Conservation (phyloP, 202 grass and related monocot species). For the Elaeis oleifera region DNA sequence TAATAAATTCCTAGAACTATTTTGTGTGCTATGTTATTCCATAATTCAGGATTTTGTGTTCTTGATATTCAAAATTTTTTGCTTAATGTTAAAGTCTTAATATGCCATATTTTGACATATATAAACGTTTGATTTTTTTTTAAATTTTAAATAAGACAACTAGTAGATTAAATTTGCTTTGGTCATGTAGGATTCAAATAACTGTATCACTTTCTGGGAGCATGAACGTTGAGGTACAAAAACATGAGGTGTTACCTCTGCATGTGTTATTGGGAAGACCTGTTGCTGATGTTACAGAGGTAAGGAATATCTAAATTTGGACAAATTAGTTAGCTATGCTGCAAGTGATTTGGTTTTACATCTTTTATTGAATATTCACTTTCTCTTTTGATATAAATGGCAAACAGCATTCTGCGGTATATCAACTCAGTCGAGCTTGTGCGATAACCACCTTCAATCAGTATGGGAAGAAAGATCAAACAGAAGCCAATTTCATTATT, state of each 20-base stretch:
- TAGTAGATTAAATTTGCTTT: not conserved
- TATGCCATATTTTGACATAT: not conserved
- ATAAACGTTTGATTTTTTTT: not conserved
- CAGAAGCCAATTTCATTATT: slow-evolving; percentile 69
- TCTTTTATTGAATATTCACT: not conserved
- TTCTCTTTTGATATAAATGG: slow-evolving; percentile 20
- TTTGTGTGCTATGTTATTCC: too few relatives aligned
- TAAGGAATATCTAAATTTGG: slow-evolving; percentile 24
- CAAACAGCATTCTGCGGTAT: slow-evolving; percentile 48
- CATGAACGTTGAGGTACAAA: slow-evolving; percentile 39
- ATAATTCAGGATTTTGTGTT: too few relatives aligned
- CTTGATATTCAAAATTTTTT: not conserved
- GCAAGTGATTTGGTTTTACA: too few relatives aligned
- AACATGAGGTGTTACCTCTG: slow-evolving; percentile 54
- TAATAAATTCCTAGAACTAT: too few relatives aligned
- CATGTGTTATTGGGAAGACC: slow-evolving; percentile 62
- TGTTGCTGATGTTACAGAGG: slow-evolving; percentile 39
- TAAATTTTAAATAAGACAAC: too few relatives aligned
- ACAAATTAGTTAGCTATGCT: too few relatives aligned
- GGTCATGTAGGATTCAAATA: slow-evolving; percentile 58
- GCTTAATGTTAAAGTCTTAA: not conserved
- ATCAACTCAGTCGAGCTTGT: slow-evolving; percentile 44
- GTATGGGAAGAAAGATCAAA: slow-evolving; percentile 41
- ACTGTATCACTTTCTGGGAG: slow-evolving; percentile 45
- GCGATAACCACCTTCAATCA: slow-evolving; percentile 49